Base-by-base conservation (phyloP, 805 yeast genomes). In the Candida morakotiae region DNA sequence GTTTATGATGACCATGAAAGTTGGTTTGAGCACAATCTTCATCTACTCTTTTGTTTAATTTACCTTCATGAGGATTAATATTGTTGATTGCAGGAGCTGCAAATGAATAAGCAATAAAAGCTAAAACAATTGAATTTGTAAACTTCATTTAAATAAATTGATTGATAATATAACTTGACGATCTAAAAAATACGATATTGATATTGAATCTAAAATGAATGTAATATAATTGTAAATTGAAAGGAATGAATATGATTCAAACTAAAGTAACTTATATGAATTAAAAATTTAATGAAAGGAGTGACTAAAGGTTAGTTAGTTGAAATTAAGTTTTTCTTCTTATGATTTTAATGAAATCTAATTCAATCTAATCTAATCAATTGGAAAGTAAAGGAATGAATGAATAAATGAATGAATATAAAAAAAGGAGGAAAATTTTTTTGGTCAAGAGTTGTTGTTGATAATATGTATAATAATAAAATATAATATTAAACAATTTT, bases 1-100 rank as follows among this genome's bases (percentile, higher is more conserved):
- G 81, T 56, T 64, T 75, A 64, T 73, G 81, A 65, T 81, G 83
- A 41, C 70, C 69, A 64, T 79, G 85, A 53, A 60, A 57, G 38
- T 55, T 58, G 52, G 69, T 62, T 39, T 71, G 61, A 52, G 67
- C 55, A 45, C 73, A 70, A 42, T 55, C 69, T 13, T 47, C 51
- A 34, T 44, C 51, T 19, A 57, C 52, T 28, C 29, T 32, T 17
- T 47, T 51, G 34, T 44, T 47, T 14, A 26, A 3, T 13, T 36
- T 22, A 14, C 46, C 51, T 34, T 44, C 49, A 16, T 37, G 47
- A 15, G 56, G 51, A 16, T 21, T 22, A 16, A 45, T 49, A 17
- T 37, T 47, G 19, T 59, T 57, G 31, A 64, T 62, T 13, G 51
- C 52, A 17, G 56, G 50, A 31, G 58, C 54, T 17, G 59, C 51